Base-by-base conservation (phyloP, 2,329 filamentous ascomycete species). In the Penicillium hesseltinei region DNA sequence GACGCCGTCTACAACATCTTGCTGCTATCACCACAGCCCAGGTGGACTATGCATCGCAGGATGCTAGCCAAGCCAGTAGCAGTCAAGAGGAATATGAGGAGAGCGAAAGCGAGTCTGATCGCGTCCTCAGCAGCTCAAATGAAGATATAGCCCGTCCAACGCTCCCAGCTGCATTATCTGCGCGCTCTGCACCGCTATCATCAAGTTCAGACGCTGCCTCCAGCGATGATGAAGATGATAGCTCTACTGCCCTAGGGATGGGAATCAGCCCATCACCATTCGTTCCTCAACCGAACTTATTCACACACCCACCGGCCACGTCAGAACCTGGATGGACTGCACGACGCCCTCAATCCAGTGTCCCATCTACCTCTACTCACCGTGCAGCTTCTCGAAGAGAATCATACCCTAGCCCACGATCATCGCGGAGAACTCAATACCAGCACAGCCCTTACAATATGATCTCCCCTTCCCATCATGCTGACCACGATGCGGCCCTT, bases 61-160 rank as follows among this genome's bases (percentile, higher is more conserved):
- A 82, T 17, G 70, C 74, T 29, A 81, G 77, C 58, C 68, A 72
- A 42, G 79, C 77, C 13, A 78, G 77, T 51, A 95, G 91, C 75
- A 96, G 92, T 69, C 91, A 96, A 72, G 92, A 96, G 66, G 92
- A 96, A 77, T 96, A 95, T 68, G 91, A 96, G 35, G 92, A 96
- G 78, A 95, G 89, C 61, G 92, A 96, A 73, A 96, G 84, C 74
- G 92, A 96, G 61, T 91, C 92, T 42, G 92, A 96, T 67, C 84
- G 82, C 54, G 79, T 86, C 50, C 78, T 87, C 77, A 84, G 82
- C 56, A 86, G 84, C 58, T 88, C 85, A 4, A 86, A 84, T 61
- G 85, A 88, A 69, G 83, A 81, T 42, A 72, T 84, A 25, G 67
- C 71, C 51, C 66, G 60, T n/a, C 67, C 61, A 21, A 58, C 65